Base-by-base conservation (phyloP, 495 filamentous ascomycete species). In the Lophiotrema nucula region DNA sequence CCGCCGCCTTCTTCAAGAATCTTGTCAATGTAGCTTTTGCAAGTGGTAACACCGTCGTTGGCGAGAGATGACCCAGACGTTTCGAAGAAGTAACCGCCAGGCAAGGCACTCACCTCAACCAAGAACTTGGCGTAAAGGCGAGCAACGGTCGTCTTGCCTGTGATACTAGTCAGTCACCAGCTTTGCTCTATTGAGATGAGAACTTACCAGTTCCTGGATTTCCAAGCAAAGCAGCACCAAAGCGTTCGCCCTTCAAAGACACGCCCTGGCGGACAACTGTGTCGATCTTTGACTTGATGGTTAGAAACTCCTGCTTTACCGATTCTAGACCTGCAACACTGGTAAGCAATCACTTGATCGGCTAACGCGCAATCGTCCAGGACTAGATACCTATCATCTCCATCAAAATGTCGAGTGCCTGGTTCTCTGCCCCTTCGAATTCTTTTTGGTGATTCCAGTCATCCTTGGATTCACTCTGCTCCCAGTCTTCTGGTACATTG, bases 121-220 rank as follows among this genome's bases (percentile, higher is more conserved):
- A 92, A 68, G 53, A 91, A 85, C 39, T 82, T 78, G 4, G 83
- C 87, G 56, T 92, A 95, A 0, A 88, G 69, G 4, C 87, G 77
- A n/a, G 88, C 88, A 13, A 92, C 83, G 0, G 88, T 92, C 0
- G 89, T 92, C 74, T 92, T 95, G 1, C 86, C 85, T 86, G 47
- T 18, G 13, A 15, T 5, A 31, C 19, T 21, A 31, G 13, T 50
- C 18, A 43, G 19, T 22, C 2, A 21, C n/a, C 31, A n/a, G n/a
- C 31, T 35, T 35, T 35, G 0, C 25, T 35, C 3, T 68, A 61
- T 16, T 24, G 45, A n/a, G 46, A n/a, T 45, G 23, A 43, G 16
- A 35, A 25, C 71, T 50, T 72, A 83, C 88, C 88, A 48, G 87
- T 92, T 8, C 89, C 89, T 0, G 89, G 89, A 69, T 92, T 95